Evolutionary conservation across 225 moss, liverwort and hornwort species (phyloP).

Genomic region (Anthoceros angustus): DNA sequence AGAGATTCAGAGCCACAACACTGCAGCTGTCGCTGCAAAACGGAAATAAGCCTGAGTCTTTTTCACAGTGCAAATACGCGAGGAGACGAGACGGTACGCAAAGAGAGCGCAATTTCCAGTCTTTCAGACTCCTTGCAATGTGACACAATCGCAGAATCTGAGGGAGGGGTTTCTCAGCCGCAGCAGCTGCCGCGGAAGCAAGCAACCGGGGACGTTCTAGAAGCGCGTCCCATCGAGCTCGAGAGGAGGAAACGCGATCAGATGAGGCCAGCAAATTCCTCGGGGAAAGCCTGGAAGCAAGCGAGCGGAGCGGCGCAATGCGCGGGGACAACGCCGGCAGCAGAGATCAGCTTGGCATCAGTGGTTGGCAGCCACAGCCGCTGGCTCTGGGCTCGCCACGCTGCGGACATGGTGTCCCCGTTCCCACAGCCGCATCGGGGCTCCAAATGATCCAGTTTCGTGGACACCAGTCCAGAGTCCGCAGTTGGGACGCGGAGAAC

Average conservation of each 20-base stretch:
- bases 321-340: background rate
- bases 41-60: no score
- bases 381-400: background rate
- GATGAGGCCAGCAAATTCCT: background rate
- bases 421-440: background rate
- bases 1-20: no score
- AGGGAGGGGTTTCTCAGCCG: no score
- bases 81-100: no score
- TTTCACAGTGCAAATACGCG: no score
- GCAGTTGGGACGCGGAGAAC: no score
- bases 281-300: background rate
- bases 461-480: background rate
- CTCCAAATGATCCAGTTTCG: background rate
- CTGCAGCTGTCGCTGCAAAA: no score
- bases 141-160: no score
- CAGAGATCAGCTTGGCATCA: no score
- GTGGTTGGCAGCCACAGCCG: background rate
- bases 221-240: background rate
- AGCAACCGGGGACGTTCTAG: background rate
- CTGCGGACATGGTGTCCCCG: background rate
- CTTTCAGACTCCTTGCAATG: no score
- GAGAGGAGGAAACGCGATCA: background rate
- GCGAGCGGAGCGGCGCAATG: conserved; percentile 1
- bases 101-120: no score
- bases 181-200: no score